These are phyloP conservation scores for Malassezia japonica DNA, from an alignment of 1,284 basidiomycete genomes.

Conservation along the genomic window DNA sequence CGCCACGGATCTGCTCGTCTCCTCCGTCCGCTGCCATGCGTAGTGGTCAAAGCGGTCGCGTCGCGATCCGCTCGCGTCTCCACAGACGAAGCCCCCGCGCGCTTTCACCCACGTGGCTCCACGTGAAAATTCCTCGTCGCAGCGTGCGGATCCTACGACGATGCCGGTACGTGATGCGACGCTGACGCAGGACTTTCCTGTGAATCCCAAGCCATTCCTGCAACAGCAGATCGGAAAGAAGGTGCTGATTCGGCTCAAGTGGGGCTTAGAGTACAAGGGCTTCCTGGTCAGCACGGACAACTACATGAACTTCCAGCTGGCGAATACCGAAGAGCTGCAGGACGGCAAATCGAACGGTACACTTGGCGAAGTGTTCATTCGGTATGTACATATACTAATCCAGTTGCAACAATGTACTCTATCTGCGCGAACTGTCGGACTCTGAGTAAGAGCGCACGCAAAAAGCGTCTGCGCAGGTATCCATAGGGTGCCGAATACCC, in stretches of 20 bases:
- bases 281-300: constrained; percentile 97
- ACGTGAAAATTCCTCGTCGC: background rate
- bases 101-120: constrained; percentile 13
- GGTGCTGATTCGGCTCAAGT: constrained; percentile 88
- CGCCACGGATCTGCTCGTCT: constrained; percentile 16
- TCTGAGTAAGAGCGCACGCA: background rate
- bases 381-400: constrained; percentile 53
- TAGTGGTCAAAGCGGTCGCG: no score
- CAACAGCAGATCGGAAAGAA: constrained; percentile 96
- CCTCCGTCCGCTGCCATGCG: no score
- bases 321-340: constrained; percentile 96
- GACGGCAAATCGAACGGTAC: constrained; percentile 91
- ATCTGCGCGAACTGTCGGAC: constrained; percentile 37
- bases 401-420: constrained; percentile 46
- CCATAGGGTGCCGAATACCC: background rate
- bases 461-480: no score
- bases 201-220: constrained; percentile 97
- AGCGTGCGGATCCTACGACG: no score
- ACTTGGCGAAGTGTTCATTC: constrained; percentile 94
- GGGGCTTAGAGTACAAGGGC: constrained; percentile 98
- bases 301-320: constrained; percentile 98
- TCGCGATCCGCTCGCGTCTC: no score
- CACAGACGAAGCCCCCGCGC: no score
- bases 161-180: constrained; percentile 5
- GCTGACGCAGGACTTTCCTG: constrained; percentile 61